Evolutionary conservation across 177 flowering plant genomes (phyloP).

Genomic region (Vitis hybrid): DNA sequence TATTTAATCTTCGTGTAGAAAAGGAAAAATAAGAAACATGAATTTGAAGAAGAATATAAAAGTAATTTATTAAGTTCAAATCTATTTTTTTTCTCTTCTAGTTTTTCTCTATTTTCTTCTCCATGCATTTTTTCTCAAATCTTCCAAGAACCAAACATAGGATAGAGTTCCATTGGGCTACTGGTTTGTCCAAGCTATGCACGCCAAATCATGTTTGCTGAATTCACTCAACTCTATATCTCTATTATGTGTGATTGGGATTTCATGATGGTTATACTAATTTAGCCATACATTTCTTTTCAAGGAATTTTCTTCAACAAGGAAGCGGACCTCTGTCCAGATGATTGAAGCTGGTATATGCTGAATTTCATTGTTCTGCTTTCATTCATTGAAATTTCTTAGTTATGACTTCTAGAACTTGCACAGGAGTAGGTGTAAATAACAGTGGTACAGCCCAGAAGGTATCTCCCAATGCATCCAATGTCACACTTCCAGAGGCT

Average conservation of each 20-base stretch:
- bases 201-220: too few species aligned
- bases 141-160: background rate
- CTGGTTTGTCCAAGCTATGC: too few species aligned
- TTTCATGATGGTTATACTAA: background rate
- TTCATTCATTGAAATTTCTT: background rate
- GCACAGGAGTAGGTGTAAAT: background rate
- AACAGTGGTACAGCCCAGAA: too few species aligned
- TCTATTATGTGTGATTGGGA: background rate
- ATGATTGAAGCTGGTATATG: constrained; percentile 1
- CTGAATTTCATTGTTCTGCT: background rate
- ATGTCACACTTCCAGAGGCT: too few species aligned
- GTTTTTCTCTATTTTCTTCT: too few species aligned
- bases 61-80: too few species aligned
- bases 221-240: background rate
- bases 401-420: background rate
- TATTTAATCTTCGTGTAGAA: too few species aligned
- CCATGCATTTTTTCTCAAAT: background rate
- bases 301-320: background rate
- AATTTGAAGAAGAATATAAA: too few species aligned
- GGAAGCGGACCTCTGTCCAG: background rate
- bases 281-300: background rate
- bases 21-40: too few species aligned
- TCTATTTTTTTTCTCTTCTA: too few species aligned
- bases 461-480: too few species aligned
- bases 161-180: background rate